Conservation (phyloP, 2,329 filamentous ascomycete genomes). For the Colletotrichum melonis region DNA sequence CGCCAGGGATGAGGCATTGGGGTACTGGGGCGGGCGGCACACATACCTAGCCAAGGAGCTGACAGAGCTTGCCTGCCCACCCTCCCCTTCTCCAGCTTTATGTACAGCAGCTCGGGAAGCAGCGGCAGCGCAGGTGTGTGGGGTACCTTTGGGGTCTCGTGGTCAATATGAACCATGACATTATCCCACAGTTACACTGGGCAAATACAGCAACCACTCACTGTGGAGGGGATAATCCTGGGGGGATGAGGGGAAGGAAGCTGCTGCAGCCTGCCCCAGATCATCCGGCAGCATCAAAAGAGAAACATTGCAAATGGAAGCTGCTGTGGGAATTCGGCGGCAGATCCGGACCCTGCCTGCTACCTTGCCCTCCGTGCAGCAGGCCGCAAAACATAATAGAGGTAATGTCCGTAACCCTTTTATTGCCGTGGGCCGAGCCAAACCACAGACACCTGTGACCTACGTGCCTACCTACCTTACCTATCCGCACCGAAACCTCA, state of each 20-base stretch:
- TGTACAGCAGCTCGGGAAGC: constrained; percentile 9
- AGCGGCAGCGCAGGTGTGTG: constrained; percentile 14
- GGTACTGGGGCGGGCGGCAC: constrained; percentile 25
- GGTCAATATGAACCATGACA: constrained; percentile 14
- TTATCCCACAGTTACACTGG: not conserved
- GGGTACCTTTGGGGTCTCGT: constrained; percentile 25
- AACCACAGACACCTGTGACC: not conserved
- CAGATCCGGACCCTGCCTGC: not conserved
- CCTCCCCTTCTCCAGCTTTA: constrained; percentile 1
- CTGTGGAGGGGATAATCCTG: not conserved
- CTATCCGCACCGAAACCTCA: too few species aligned
- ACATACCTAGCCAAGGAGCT: constrained; percentile 30
- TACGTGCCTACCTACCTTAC: too few species aligned
- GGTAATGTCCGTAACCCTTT: not conserved
- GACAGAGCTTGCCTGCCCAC: constrained; percentile 15
- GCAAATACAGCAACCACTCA: constrained; percentile 7
- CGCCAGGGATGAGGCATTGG: not conserved
- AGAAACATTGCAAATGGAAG: not conserved
- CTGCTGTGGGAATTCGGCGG: not conserved
- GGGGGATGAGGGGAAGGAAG: not conserved
- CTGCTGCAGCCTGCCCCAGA: constrained; percentile 10
- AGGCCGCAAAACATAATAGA: not conserved
- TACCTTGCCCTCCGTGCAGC: not conserved
- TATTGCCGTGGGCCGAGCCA: not conserved
- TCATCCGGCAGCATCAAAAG: not conserved